Percentiles rank a stretch among this genome's conserved stretches.
Evolutionary conservation across 345 rosid genomes (phyloP).

Genomic region (Raphanus sativus): DNA sequence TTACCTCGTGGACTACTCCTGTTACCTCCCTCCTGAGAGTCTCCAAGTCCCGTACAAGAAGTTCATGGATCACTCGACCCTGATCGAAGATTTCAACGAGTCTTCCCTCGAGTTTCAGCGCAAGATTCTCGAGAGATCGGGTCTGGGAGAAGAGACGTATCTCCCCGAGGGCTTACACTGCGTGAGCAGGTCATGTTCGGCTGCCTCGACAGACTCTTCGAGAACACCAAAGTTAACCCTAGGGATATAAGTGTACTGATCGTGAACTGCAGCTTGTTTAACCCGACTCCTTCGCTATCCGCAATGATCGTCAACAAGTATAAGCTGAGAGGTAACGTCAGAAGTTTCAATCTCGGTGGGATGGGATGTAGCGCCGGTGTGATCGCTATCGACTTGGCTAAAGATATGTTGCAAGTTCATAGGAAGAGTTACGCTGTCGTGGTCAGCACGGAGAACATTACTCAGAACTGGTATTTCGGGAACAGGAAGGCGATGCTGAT

Average conservation of each 20-base stretch:
- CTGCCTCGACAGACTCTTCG: slow-evolving; percentile 66
- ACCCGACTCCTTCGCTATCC: slow-evolving; percentile 88
- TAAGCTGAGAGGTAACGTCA: slow-evolving; percentile 7
- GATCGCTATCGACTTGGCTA: slow-evolving; percentile 76
- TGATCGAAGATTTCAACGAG: slow-evolving; percentile 72
- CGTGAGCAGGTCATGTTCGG: slow-evolving; percentile 93
- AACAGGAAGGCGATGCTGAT: slow-evolving; percentile 86
- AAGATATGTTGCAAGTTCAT: slow-evolving; percentile 83
- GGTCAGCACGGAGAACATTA: slow-evolving; percentile 34
- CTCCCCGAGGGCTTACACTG: slow-evolving; percentile 77
- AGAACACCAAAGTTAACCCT: slow-evolving; percentile 67
- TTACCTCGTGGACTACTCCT: slow-evolving; percentile 31
- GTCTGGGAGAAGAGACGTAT: slow-evolving; percentile 91
- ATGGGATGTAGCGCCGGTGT: slow-evolving; percentile 28
- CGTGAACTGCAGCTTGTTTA: slow-evolving; percentile 88
- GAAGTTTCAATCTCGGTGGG: slow-evolving; percentile 4
- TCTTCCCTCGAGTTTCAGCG: slow-evolving; percentile 83
- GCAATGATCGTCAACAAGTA: slow-evolving; percentile 77
- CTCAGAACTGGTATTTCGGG: slow-evolving; percentile 95
- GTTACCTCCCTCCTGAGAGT: slow-evolving; percentile 67
- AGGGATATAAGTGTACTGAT: slow-evolving; percentile 83
- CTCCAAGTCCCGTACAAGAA: slow-evolving; percentile 53
- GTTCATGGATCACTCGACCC: slow-evolving; percentile 77
- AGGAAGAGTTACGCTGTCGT: slow-evolving; percentile 86
- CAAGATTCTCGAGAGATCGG: slow-evolving; percentile 78